phyloP scores from a whole-genome alignment of 2,329 filamentous ascomycete species.

The Venturia pyrina region DNA sequence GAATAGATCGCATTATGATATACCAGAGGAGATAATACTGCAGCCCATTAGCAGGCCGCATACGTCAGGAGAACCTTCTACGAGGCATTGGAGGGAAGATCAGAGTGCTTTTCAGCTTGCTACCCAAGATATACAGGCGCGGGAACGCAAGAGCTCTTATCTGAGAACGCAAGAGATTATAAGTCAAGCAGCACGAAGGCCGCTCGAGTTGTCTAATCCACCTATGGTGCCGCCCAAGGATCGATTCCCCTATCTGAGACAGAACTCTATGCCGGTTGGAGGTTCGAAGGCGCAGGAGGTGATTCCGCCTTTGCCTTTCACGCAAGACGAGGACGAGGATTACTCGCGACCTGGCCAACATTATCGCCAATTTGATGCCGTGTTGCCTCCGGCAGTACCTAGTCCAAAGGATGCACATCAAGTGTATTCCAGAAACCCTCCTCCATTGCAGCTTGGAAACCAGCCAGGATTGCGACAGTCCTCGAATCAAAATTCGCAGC shows the following conservation, averaged over 20 bases:
- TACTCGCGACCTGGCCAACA: neutral
- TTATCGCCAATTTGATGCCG: neutral
- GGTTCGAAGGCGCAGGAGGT: neutral
- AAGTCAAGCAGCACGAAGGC: neutral
- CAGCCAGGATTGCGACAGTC: neutral
- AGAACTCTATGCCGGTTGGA: neutral
- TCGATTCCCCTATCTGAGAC: neutral
- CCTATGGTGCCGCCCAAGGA: neutral
- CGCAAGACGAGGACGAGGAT: neutral
- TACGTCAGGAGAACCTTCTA: neutral
- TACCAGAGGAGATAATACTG: neutral
- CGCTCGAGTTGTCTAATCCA: neutral
- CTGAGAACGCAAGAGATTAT: constrained; percentile 1
- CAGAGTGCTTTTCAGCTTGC: neutral
- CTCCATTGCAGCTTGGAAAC: neutral
- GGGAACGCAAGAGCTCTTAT: constrained; percentile 1
- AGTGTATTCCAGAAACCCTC: neutral
- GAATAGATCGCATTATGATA: neutral
- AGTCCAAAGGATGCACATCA: neutral
- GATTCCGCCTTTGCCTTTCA: neutral
- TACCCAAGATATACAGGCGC: neutral
- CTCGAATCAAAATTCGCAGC: neutral
- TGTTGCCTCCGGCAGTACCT: neutral
- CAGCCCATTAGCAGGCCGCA: neutral
- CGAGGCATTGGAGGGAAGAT: neutral